Conservation (phyloP, 1,284 basidiomycete genomes). For the Ceratobasidium sp. region DNA sequence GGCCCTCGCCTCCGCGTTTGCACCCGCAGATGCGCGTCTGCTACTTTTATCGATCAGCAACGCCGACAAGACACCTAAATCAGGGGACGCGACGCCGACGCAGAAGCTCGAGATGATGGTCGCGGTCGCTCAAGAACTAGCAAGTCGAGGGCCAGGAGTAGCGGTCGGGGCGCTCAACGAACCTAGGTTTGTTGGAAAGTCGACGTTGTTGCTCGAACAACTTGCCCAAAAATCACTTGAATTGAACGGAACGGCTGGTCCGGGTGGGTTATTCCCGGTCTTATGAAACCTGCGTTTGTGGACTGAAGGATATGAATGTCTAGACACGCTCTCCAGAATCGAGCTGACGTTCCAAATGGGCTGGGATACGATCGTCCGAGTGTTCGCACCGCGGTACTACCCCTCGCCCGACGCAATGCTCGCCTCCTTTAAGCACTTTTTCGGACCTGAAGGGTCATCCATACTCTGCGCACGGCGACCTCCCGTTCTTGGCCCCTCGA, state of each 20-base stretch:
- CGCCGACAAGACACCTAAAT: slow-evolving; percentile 83
- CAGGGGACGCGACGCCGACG: slow-evolving; percentile 75
- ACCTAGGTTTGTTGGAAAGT: slow-evolving; percentile 90
- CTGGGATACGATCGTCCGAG: slow-evolving; percentile 87
- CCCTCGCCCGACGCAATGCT: slow-evolving; percentile 63
- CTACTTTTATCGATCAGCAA: slow-evolving; percentile 89
- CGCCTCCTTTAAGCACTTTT: slow-evolving; percentile 67
- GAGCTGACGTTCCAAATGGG: slow-evolving; percentile 80
- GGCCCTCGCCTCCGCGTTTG: slow-evolving; percentile 69
- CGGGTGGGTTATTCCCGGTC: too few species aligned
- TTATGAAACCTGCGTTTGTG: too few species aligned
- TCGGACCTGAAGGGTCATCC: slow-evolving; percentile 67
- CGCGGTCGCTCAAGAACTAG: slow-evolving; percentile 67
- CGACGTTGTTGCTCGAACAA: slow-evolving; percentile 67
- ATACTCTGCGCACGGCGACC: slow-evolving; percentile 77
- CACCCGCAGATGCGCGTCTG: slow-evolving; percentile 73
- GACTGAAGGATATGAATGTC: slow-evolving; percentile 30
- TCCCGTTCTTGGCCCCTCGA: slow-evolving; percentile 50
- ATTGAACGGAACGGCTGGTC: background rate
- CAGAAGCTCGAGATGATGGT: slow-evolving; percentile 88
- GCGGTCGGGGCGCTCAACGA: slow-evolving; percentile 87
- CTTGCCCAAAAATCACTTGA: slow-evolving; percentile 58
- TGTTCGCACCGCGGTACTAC: slow-evolving; percentile 87
- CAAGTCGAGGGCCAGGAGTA: slow-evolving; percentile 60
- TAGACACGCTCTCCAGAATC: slow-evolving; percentile 9